Percentiles rank a stretch among this genome's conserved stretches.
These are phyloP conservation scores for Peniophora sp. DNA, from an alignment of 1,284 basidiomycete genomes.

Conservation along the genomic window DNA sequence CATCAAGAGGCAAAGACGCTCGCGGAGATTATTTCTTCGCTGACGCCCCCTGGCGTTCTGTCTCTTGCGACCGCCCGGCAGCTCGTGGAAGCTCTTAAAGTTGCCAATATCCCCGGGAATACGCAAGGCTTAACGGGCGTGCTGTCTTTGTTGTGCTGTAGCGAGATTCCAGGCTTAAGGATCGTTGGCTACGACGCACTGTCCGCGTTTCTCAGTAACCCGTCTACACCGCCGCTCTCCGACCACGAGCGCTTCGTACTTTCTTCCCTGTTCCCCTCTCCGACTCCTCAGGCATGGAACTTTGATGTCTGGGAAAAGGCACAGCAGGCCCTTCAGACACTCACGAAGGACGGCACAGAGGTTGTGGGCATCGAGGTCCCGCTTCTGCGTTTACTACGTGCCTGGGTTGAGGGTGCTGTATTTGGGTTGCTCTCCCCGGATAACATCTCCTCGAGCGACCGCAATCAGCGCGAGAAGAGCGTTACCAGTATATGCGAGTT, in stretches of 20 bases:
- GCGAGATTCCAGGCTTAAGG: conserved; percentile 43
- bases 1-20: not conserved
- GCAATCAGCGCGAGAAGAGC: conserved; percentile 51
- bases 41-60: conserved; percentile 15
- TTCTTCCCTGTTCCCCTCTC: conserved; percentile 50
- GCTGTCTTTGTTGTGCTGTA: conserved; percentile 46
- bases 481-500: conserved; percentile 51
- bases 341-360: conserved; percentile 50
- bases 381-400: conserved; percentile 44
- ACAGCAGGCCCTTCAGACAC: conserved; percentile 53
- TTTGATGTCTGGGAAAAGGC: conserved; percentile 62
- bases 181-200: conserved; percentile 65
- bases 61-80: conserved; percentile 11
- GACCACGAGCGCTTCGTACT: conserved; percentile 54
- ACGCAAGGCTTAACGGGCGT: conserved; percentile 38
- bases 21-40: not conserved
- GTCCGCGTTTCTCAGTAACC: conserved; percentile 55
- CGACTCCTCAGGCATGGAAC: conserved; percentile 36
- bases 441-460: conserved; percentile 31
- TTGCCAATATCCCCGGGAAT: not conserved
- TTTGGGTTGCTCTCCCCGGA: conserved; percentile 37
- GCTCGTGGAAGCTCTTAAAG: not conserved
- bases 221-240: conserved; percentile 31
- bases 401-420: conserved; percentile 60
- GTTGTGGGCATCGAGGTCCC: conserved; percentile 56